Evolutionary conservation across 2,329 filamentous ascomycete genomes (phyloP).

Genomic region (Alternaria postmessia): DNA sequence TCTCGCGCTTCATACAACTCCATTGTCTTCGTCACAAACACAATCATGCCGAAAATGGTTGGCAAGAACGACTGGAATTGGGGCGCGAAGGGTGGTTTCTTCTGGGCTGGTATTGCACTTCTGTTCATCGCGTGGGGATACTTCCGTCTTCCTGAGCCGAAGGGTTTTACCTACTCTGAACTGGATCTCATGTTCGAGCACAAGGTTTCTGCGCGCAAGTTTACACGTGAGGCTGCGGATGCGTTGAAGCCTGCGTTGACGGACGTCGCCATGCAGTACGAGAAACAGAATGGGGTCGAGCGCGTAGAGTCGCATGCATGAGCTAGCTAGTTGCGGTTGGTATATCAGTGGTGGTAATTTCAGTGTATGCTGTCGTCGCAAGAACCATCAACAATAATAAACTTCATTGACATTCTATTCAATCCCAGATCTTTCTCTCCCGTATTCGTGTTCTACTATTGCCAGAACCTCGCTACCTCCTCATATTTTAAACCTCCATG

Average conservation of each 20-base stretch:
- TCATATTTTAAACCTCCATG: not conserved
- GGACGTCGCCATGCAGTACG: conserved; percentile 26
- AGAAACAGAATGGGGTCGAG: conserved; percentile 29
- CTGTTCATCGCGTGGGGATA: conserved; percentile 33
- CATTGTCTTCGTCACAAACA: conserved; percentile 33
- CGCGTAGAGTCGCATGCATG: conserved; percentile 26
- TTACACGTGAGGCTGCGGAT: conserved; percentile 30
- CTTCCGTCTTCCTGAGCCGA: conserved; percentile 35
- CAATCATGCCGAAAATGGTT: conserved; percentile 36
- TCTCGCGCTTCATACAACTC: conserved; percentile 61
- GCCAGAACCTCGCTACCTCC: conserved; percentile 5
- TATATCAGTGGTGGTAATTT: not conserved
- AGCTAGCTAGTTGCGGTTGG: not conserved
- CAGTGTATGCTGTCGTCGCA: not conserved
- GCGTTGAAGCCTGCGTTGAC: conserved; percentile 26
- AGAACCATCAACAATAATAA: not conserved
- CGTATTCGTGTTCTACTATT: not conserved
- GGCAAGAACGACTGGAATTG: conserved; percentile 36
- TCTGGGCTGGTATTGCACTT: conserved; percentile 31
- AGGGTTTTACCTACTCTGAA: conserved; percentile 32
- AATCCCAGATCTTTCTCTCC: not conserved
- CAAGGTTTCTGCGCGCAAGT: conserved; percentile 34
- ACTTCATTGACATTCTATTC: not conserved
- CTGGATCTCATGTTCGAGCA: conserved; percentile 35
- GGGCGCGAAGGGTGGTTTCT: conserved; percentile 35